Percentiles rank a stretch among this genome's conserved stretches.
Evolutionary conservation across 176 grass and related monocot species (phyloP).

Genomic region (Otatea glauca): DNA sequence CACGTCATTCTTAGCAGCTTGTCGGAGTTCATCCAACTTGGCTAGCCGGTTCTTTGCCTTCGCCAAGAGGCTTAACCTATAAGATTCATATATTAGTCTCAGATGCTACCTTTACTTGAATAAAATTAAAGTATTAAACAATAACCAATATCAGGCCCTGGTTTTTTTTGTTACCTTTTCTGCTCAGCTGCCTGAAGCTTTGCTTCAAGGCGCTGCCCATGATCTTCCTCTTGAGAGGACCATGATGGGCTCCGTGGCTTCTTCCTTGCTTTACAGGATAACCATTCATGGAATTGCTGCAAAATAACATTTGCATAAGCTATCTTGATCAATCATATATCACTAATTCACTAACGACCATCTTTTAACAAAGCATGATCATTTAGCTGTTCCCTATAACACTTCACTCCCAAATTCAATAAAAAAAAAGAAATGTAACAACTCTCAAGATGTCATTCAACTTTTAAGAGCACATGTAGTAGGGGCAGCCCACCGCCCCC

Average conservation of each 20-base stretch:
- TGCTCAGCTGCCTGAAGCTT: conserved; percentile 94
- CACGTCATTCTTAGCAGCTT: conserved; percentile 80
- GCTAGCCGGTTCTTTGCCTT: conserved; percentile 79
- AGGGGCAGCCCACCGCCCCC: too few species aligned
- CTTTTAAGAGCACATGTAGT: too few species aligned
- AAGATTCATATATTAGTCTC: conserved; percentile 24
- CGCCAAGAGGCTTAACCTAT: conserved; percentile 73
- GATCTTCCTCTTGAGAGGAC: conserved; percentile 98
- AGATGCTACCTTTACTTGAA: neutral
- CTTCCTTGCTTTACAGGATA: conserved; percentile 90
- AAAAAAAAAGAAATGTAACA: neutral
- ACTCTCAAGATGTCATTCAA: neutral
- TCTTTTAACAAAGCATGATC: neutral
- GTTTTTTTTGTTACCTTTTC: conserved; percentile 60
- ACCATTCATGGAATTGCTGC: conserved; percentile 97
- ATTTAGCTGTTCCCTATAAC: neutral
- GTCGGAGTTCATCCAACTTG: conserved; percentile 83
- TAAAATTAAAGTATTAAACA: neutral
- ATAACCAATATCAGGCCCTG: neutral
- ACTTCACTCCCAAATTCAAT: neutral
- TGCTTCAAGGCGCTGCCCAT: conserved; percentile 78
- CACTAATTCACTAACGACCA: neutral
- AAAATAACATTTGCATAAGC: conserved; percentile 37
- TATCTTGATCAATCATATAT: neutral
- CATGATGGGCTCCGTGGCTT: conserved; percentile 95